A percentile compares a stretch with the other conserved stretches of the same genome.
Conservation (phyloP, 176 grass and related monocot genomes). For the Aegilops speltoides region DNA sequence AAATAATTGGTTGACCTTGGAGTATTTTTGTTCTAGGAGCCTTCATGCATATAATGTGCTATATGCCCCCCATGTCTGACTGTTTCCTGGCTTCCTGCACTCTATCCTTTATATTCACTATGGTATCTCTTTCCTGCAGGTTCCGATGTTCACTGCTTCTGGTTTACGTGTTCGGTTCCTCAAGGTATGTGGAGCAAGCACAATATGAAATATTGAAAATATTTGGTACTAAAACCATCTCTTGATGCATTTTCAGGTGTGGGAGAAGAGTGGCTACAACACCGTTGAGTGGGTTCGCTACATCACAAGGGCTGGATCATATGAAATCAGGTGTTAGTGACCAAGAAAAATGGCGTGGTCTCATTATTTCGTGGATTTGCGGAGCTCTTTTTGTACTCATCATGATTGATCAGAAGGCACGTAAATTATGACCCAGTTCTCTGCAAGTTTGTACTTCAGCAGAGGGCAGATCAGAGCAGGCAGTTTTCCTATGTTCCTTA, state of each 20-base stretch:
- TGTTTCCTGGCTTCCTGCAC: not conserved
- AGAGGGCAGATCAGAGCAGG: constrained; percentile 14
- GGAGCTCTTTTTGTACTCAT: not conserved
- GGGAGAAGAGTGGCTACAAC: constrained; percentile 99
- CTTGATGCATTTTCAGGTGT: constrained; percentile 60
- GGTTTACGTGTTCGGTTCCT: constrained; percentile 97
- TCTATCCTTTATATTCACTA: not conserved
- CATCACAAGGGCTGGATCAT: constrained; percentile 96
- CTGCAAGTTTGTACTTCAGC: constrained; percentile 33
- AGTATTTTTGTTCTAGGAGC: not conserved
- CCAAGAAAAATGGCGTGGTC: not conserved
- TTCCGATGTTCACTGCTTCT: constrained; percentile 99
- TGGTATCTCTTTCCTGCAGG: constrained; percentile 43
- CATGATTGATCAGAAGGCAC: constrained; percentile 13
- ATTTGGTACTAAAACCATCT: constrained; percentile 12
- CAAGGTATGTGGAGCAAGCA: constrained; percentile 56
- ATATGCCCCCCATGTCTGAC: not conserved
- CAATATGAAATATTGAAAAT: constrained; percentile 15
- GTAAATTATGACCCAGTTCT: constrained; percentile 15
- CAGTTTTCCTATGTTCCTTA: constrained; percentile 16
- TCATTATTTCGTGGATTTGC: not conserved
- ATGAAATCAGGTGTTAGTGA: constrained; percentile 92
- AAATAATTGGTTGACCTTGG: not conserved
- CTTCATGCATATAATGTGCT: constrained; percentile 20
- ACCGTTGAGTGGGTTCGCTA: constrained; percentile 99